Percentiles rank a stretch among this genome's conserved stretches.
Conservation (phyloP, 192 early-diverging fungal genomes). For the Coemansia sp. region DNA sequence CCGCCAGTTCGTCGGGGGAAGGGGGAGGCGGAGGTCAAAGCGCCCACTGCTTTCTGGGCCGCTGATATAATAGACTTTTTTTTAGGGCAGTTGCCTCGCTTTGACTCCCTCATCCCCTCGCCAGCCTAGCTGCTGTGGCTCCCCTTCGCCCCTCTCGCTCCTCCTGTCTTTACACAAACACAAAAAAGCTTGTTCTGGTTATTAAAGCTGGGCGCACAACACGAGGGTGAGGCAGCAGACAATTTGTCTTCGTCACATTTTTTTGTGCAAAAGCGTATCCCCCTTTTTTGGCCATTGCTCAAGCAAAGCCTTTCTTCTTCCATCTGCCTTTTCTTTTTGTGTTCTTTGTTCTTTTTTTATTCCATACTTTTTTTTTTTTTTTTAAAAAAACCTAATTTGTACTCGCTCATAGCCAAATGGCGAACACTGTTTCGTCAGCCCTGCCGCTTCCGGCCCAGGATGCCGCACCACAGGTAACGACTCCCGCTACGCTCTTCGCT, state of each 20-base stretch:
- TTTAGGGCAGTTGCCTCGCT: neutral
- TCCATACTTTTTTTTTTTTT: constrained; percentile 6
- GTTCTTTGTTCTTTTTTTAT: constrained; percentile 7
- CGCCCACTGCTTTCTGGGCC: neutral
- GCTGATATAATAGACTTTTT: neutral
- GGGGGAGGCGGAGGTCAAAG: neutral
- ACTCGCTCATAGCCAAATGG: constrained; percentile 14
- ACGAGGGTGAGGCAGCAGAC: neutral
- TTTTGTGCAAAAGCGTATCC: neutral
- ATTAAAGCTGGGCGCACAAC: neutral
- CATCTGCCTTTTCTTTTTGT: constrained; percentile 4
- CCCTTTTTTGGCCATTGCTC: neutral
- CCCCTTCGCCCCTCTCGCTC: too few species aligned
- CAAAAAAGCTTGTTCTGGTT: neutral
- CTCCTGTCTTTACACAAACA: too few species aligned
- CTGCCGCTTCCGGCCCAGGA: constrained; percentile 31
- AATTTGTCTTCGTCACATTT: neutral
- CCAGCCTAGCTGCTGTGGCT: too few species aligned
- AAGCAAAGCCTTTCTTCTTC: constrained; percentile 4
- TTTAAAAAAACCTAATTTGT: neutral
- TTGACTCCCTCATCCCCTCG: neutral
- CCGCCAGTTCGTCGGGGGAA: neutral
- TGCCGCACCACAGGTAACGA: constrained; percentile 30
- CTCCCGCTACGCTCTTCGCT: neutral
- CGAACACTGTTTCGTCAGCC: constrained; percentile 43